Evolutionary conservation across 257 asterid genomes (phyloP).

Genomic region (Solanum sparsipilum): DNA sequence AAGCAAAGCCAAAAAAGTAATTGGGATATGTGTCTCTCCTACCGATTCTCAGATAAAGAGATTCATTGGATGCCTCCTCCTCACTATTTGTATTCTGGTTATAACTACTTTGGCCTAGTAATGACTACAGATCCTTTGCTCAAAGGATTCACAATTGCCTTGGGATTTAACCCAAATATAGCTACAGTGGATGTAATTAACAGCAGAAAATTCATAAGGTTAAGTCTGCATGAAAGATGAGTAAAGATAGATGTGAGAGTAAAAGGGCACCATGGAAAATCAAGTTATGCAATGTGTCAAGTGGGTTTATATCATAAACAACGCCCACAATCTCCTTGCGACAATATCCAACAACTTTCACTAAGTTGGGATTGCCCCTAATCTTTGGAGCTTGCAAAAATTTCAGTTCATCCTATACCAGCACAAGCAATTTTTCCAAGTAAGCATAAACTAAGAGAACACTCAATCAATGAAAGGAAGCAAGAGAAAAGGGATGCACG

Average conservation of each 20-base stretch:
- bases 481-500: no score
- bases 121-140: neutral
- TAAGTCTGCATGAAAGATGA: neutral
- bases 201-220: neutral
- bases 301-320: neutral
- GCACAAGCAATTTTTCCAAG: no score
- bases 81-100: neutral
- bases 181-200: neutral
- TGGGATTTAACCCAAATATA: neutral
- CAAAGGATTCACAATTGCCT: neutral
- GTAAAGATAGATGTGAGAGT: neutral
- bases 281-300: neutral
- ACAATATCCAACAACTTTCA: no score
- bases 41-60: neutral
- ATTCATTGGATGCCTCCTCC: neutral
- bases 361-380: no score
- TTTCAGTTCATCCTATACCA: no score
- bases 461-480: no score
- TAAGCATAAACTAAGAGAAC: no score
- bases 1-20: neutral
- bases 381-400: no score
- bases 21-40: neutral
- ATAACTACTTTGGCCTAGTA: neutral
- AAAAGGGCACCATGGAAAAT: neutral
- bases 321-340: no score